Evolutionary conservation across 177 flowering plant species (phyloP), one percentile per base, ranked within the genome.

Genomic region (Vitis hybrid): DNA sequence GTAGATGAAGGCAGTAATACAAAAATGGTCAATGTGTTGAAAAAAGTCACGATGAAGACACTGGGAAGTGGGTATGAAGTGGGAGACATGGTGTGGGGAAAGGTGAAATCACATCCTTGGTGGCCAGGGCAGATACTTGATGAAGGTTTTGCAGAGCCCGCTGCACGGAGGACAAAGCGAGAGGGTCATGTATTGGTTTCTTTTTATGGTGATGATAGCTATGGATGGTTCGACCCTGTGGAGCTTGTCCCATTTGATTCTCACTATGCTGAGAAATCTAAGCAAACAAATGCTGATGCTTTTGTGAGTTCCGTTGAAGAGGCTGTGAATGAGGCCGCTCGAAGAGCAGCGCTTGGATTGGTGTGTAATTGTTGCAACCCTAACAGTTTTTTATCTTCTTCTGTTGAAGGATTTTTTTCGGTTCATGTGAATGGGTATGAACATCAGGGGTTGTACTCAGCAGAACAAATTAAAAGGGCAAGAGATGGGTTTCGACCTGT

Each of bases 81-180:
- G 6, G 67, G 73, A 2, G 73, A 70, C 19, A 52, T 70, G 67
- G 73, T 70, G 65, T 63, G 73, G 68, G 73, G 61, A 52, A 70
- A 70, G 60, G 73, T 70, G 21, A 52, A 35, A 52, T 30, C 67
- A 3, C 19, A 70, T 61, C 73, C 73, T 1, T 70, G 73, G 73
- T 70, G 73, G 73, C 73, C 73, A 4, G 73, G 73, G 17, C 73
- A 70, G 46, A 55, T 63, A 21, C 46, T 19, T 48, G 19, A 70
- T 63, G 73, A 70, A 35, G 67, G 60, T 3, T 54, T 62, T 64
- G 73, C 67, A 52, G 15, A 15, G 19, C 62, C 67, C 35, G 32
- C 51, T 30, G 67, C 56, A 8, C 11, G 60, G 10, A n/a, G 52
- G 8, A 35, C 60, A 2, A 70, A 52, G 61, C 54, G 51, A 30